Percentiles rank a stretch among this genome's conserved stretches.
Conservation (phyloP, 1,284 basidiomycete genomes). For the Kwoniella shivajii region DNA sequence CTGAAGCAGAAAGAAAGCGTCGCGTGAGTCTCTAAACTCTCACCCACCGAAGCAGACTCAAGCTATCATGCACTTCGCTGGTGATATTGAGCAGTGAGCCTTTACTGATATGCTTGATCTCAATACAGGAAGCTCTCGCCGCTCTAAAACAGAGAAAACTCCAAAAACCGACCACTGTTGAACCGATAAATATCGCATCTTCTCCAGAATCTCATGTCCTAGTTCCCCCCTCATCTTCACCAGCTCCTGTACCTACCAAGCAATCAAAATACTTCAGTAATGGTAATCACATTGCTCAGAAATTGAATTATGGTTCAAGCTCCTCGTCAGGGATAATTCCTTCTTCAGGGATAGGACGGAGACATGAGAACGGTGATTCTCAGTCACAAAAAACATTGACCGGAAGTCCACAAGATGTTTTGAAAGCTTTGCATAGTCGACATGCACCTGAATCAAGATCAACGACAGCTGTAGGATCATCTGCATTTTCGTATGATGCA, state of each 20-base stretch:
- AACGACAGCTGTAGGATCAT: constrained; percentile 1
- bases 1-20: constrained; percentile 22
- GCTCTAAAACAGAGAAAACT: constrained; percentile 18
- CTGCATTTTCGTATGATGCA: constrained; percentile 28
- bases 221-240: constrained; percentile 36
- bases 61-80: background rate
- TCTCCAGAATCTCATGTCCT: constrained; percentile 29
- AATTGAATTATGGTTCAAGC: constrained; percentile 1
- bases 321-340: constrained; percentile 1
- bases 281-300: background rate
- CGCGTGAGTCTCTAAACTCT: too few species aligned
- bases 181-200: constrained; percentile 4
- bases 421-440: constrained; percentile 16
- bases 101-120: background rate
- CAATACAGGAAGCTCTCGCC: constrained; percentile 17
- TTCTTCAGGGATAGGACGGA: constrained; percentile 7
- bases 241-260: constrained; percentile 9
- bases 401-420: constrained; percentile 24
- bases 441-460: constrained; percentile 9
- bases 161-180: background rate
- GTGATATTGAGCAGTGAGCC: background rate
- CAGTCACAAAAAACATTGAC: constrained; percentile 3
- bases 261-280: constrained; percentile 11
- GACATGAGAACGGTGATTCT: background rate
- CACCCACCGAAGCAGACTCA: background rate